Evolutionary conservation across 139 green algal genomes (phyloP).

Genomic region (Raphidocelis subcapitata): DNA sequence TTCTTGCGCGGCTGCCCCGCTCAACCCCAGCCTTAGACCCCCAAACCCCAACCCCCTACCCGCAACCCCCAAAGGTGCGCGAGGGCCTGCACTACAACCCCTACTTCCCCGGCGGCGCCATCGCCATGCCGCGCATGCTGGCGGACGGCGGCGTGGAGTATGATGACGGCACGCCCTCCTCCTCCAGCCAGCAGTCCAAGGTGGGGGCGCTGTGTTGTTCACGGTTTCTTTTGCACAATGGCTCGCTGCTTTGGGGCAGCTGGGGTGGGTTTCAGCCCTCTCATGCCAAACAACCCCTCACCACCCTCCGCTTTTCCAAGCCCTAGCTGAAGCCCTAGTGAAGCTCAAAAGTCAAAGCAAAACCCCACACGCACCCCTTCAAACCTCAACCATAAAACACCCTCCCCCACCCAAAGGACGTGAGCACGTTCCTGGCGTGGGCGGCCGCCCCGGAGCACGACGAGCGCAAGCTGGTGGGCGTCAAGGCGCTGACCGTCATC

Average conservation of each 20-base stretch:
- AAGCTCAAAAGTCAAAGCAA: no score
- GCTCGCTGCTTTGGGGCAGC: no score
- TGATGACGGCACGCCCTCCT: conserved; percentile 94
- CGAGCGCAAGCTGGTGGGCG: conserved; percentile 97
- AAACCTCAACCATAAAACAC: no score
- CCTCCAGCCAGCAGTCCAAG: conserved; percentile 94
- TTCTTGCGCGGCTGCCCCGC: no score
- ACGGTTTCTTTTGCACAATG: not conserved
- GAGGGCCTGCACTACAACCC: conserved; percentile 99
- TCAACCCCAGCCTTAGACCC: no score
- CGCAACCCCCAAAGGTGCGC: conserved; percentile 51
- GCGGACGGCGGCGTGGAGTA: conserved; percentile 97
- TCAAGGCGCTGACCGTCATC: conserved; percentile 93
- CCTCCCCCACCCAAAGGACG: conserved; percentile 59
- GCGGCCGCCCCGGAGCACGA: conserved; percentile 75
- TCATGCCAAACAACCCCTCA: no score
- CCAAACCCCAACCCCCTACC: no score
- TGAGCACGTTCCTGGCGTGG: conserved; percentile 93
- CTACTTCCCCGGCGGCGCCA: conserved; percentile 98
- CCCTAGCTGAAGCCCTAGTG: no score
- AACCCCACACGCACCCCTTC: no score
- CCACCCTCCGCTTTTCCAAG: no score
- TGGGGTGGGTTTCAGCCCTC: no score
- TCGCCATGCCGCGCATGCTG: conserved; percentile 99
- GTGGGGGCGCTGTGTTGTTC: conserved; percentile 15